Evolutionary conservation across 108 stramenopile species (phyloP), one percentile per base, ranked within the genome.

Genomic region (Stephanodiscus triporus): DNA sequence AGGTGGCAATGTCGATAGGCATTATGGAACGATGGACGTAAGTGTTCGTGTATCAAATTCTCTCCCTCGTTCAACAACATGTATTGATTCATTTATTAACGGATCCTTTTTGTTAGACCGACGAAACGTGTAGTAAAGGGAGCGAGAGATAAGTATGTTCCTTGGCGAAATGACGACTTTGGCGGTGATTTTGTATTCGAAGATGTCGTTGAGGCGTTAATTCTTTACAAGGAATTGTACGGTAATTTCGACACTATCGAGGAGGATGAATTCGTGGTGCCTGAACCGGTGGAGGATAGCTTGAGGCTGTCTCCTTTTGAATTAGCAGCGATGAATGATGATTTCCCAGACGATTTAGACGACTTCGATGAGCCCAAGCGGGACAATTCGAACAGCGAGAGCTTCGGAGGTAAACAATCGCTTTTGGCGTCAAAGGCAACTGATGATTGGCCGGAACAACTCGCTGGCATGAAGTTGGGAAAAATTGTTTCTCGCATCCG

Each of bases 151-250:
- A 89, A 87, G 64, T 83, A 80, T 56, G 83, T 93, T 53, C 89
- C 92, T 27, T 96, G 91, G 90, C 80, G 80, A 74, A 91, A 90
- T 57, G 95, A 96, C 82, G 95, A 96, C 60, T 96, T 91, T 76
- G 95, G 92, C 22, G 89, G 81, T 49, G 91, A 87, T 56, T 96
- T 87, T 76, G 89, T 89, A 8, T 94, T 94, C 65, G 92, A 90
- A 48, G 95, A 96, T 71, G 93, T 96, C 29, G 92, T 94, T 2
- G 92, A 93, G 48, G 95, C 93, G 2, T 80, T 94, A 61, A 83
- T 82, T 10, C 66, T 93, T 13, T 96, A 93, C 81, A 86, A 90
- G 68, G 64, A 83, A 30, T 47, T 87, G 27, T 84, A 87, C 49
- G 85, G 86, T 9, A 83, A 74, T 64, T 92, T 92, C 63, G 85